Conservation (phyloP, 2,329 filamentous ascomycete genomes). For the Herpotrichia juniperi region DNA sequence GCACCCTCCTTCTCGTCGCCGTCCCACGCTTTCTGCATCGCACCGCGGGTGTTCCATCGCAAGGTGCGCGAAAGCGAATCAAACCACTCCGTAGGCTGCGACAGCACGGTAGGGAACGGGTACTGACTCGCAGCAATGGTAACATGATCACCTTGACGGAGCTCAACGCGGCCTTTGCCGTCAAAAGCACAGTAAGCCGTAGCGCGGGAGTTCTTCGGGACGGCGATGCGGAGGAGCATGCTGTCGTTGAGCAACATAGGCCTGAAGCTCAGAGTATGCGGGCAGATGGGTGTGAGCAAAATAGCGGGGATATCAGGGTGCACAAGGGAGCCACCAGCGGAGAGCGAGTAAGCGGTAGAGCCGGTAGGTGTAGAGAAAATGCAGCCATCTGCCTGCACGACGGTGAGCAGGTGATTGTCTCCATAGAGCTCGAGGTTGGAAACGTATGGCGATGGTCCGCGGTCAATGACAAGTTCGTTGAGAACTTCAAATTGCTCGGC, state of each 20-base stretch:
- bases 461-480: slow-evolving; percentile 98
- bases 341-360: slow-evolving; percentile 90
- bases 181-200: slow-evolving; percentile 98
- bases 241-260: slow-evolving; percentile 98
- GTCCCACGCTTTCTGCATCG: slow-evolving; percentile 86
- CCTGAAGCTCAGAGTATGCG: slow-evolving; percentile 93
- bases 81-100: slow-evolving; percentile 92
- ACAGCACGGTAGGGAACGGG: slow-evolving; percentile 94
- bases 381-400: slow-evolving; percentile 95
- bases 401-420: slow-evolving; percentile 91
- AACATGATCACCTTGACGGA: slow-evolving; percentile 91
- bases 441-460: slow-evolving; percentile 94
- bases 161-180: slow-evolving; percentile 92
- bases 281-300: slow-evolving; percentile 94
- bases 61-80: slow-evolving; percentile 91
- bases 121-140: slow-evolving; percentile 96
- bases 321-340: slow-evolving; percentile 91
- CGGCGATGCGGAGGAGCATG: slow-evolving; percentile 85
- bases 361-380: slow-evolving; percentile 97
- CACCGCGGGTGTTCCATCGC: slow-evolving; percentile 92
- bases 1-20: slow-evolving; percentile 53
- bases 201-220: slow-evolving; percentile 83
- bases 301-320: slow-evolving; percentile 98
- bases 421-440: slow-evolving; percentile 96
- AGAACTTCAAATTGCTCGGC: slow-evolving; percentile 97